A percentile compares a stretch with the other conserved stretches of the same genome.
These are phyloP conservation scores for Scheffersomyces lignosus DNA, from an alignment of 805 yeast genomes.

Conservation along the genomic window DNA sequence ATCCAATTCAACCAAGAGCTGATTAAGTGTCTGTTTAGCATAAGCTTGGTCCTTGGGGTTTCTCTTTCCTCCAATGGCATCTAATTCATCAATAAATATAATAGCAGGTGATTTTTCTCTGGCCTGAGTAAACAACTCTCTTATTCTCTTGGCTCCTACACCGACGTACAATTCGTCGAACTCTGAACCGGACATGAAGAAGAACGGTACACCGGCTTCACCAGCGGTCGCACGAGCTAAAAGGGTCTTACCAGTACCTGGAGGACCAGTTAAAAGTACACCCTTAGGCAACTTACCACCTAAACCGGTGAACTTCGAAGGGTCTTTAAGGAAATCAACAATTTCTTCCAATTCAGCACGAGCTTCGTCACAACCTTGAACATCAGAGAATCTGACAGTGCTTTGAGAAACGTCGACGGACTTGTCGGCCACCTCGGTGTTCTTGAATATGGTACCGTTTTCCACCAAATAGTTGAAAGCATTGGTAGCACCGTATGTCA, in stretches of 20 bases:
- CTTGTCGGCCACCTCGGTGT: conserved; percentile 70
- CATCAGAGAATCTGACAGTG: conserved; percentile 87
- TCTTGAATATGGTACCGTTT: conserved; percentile 76
- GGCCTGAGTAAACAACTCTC: conserved; percentile 92
- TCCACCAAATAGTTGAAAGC: conserved; percentile 80
- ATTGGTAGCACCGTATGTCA: conserved; percentile 78
- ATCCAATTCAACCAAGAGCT: conserved; percentile 91
- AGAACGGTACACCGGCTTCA: conserved; percentile 98
- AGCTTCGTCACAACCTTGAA: conserved; percentile 98
- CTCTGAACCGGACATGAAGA: conserved; percentile 98
- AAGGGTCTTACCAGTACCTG: conserved; percentile 97
- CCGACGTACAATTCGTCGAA: conserved; percentile 98
- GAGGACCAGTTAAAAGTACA: conserved; percentile 95
- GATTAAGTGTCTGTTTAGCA: conserved; percentile 96
- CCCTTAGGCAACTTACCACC: conserved; percentile 99
- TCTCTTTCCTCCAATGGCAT: conserved; percentile 97
- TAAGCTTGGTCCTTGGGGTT: conserved; percentile 98
- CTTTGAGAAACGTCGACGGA: conserved; percentile 82
- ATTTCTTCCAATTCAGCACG: conserved; percentile 95
- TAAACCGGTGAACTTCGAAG: conserved; percentile 90
- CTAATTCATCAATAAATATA: conserved; percentile 95
- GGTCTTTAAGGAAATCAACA: conserved; percentile 96
- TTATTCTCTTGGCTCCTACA: conserved; percentile 96
- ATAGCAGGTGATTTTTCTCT: conserved; percentile 95
- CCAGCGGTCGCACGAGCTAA: conserved; percentile 98